phyloP scores from a whole-genome alignment of 2,329 filamentous ascomycete species.

The Sphaceloma murrayae region DNA sequence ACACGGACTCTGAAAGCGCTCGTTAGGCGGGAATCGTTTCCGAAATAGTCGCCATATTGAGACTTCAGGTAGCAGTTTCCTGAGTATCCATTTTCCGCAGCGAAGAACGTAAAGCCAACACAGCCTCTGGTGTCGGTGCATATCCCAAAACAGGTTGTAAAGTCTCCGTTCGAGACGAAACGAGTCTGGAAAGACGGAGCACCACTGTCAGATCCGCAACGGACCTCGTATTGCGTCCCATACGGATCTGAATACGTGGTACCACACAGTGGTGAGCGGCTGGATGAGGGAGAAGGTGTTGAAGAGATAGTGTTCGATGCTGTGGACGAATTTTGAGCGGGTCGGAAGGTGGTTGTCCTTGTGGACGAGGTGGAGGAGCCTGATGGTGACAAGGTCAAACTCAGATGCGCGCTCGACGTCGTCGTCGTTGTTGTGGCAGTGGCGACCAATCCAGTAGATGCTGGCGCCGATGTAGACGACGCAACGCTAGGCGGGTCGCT shows the following conservation, averaged over 20 bases:
- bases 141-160: slow-evolving; percentile 19
- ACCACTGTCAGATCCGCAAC: slow-evolving; percentile 2
- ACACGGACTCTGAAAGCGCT: neutral
- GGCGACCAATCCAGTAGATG: no score
- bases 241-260: slow-evolving; percentile 9
- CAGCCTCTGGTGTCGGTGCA: slow-evolving; percentile 19
- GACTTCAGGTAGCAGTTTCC: slow-evolving; percentile 7
- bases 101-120: slow-evolving; percentile 17
- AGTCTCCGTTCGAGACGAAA: slow-evolving; percentile 15
- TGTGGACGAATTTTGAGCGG: no score
- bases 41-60: slow-evolving; percentile 10
- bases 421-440: no score
- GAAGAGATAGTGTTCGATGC: neutral
- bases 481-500: slow-evolving; percentile 15
- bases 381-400: slow-evolving; percentile 13
- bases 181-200: slow-evolving; percentile 10
- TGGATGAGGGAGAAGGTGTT: neutral
- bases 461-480: slow-evolving; percentile 9
- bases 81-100: slow-evolving; percentile 10
- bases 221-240: slow-evolving; percentile 13
- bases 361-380: neutral
- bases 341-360: no score
- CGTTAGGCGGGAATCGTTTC: neutral
- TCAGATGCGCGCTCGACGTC: slow-evolving; percentile 17
- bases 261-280: slow-evolving; percentile 6